Evolutionary conservation across 2,329 filamentous ascomycete species (phyloP), one percentile per base, ranked within the genome.

Genomic region (Hymenoscyphus fraxineus): DNA sequence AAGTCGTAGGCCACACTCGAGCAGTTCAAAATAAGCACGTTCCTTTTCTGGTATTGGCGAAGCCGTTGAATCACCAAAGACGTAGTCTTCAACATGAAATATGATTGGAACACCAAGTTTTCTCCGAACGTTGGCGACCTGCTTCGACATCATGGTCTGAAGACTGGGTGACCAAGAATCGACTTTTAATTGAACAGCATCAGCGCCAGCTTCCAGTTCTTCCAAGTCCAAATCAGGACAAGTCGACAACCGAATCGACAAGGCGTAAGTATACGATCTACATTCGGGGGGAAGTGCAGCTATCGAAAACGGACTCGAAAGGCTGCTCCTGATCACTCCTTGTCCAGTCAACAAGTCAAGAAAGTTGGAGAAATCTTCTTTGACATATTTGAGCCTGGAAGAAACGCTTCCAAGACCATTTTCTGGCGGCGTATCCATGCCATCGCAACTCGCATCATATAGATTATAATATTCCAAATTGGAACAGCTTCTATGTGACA

Each of bases 401-500:
- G 80, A 80, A 61, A 80, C 78, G 40, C 76, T 78, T 10, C 78
- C 78, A 6, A 78, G 78, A 6, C 78, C 76, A 58, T 79, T 78
- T 66, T 82, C 80, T 13, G 73, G 72, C 3, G 75, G 75, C 39
- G 74, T 77, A 15, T 75, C 76, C 61, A 73, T 72, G 27, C 76
- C 78, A 63, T 77, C 74, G 47, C 73, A 74, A 55, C 71, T 74
- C 38, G 71, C 73, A 66, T 82, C 80, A 66, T 82, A 78, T 9
- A 81, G 69, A 64, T 82, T 82, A 68, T 79, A 82, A 74, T 92
- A 93, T 72, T 93, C 90, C 67, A 89, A 84, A 69, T 91, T 92
- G 12, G 80, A 81, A 69, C 80, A 82, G 32, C 73, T 77, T 10
- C 79, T 74, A 66, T 82, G 80, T 27, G 78, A 74, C 1, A 77